A percentile compares a stretch with the other conserved stretches of the same genome.
Evolutionary conservation across 2,329 filamentous ascomycete species (phyloP).

Genomic region (Aspergillus sojae): DNA sequence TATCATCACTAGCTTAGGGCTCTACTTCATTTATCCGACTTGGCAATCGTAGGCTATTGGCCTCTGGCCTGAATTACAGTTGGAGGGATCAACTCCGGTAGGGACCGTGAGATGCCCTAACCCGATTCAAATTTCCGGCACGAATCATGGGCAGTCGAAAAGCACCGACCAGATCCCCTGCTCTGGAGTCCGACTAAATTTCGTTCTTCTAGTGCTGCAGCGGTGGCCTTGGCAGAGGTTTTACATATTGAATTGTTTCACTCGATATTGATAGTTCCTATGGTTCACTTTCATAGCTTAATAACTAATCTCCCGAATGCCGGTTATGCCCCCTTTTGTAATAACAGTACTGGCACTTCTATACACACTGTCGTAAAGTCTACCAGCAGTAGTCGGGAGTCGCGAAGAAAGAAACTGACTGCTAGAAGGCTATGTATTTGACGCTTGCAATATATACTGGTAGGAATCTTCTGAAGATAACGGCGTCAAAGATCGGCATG

Average conservation of each 20-base stretch:
- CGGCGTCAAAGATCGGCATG: not conserved
- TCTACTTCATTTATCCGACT: constrained; percentile 8
- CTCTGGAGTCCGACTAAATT: not conserved
- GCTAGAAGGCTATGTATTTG: not conserved
- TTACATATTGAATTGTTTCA: constrained; percentile 1
- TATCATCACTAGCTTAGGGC: not conserved
- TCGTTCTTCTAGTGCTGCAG: not conserved
- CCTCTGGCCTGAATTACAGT: not conserved
- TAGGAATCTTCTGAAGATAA: too few species aligned
- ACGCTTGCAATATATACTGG: not conserved
- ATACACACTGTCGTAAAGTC: too few species aligned
- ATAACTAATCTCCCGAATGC: not conserved
- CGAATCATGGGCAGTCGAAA: not conserved
- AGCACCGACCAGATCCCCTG: not conserved
- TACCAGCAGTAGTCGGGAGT: not conserved
- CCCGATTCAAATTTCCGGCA: not conserved
- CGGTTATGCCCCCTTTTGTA: not conserved
- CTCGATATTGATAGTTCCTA: not conserved
- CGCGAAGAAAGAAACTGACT: not conserved
- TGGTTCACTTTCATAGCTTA: not conserved
- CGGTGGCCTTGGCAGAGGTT: not conserved
- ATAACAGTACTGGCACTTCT: not conserved
- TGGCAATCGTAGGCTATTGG: constrained; percentile 2
- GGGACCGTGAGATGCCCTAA: not conserved
- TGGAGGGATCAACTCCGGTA: not conserved